phyloP scores from a whole-genome alignment of 2,329 filamentous ascomycete genomes.

The Scytalidium lignicola region DNA sequence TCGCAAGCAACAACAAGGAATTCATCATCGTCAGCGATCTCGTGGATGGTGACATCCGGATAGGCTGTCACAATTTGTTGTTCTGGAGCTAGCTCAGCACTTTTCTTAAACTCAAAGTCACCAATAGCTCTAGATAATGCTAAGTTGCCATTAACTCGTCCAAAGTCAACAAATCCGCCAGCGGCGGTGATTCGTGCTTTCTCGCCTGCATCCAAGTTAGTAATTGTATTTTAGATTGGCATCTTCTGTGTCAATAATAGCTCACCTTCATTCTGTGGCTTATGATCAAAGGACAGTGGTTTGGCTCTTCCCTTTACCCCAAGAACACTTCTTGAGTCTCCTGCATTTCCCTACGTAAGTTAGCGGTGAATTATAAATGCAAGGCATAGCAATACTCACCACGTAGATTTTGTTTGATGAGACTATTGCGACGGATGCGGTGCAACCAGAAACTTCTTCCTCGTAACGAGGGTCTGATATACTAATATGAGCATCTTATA shows the following conservation, averaged over 20 bases:
- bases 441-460: constrained; percentile 97
- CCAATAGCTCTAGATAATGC: constrained; percentile 95
- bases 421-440: constrained; percentile 84
- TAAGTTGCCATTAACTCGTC: constrained; percentile 95
- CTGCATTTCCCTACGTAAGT: constrained; percentile 76
- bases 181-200: constrained; percentile 94
- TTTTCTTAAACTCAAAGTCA: constrained; percentile 99
- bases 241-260: neutral
- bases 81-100: constrained; percentile 91
- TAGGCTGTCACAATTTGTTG: constrained; percentile 97
- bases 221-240: neutral
- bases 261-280: constrained; percentile 94
- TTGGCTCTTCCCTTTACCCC: constrained; percentile 97
- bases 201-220: constrained; percentile 58
- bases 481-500: constrained; percentile 19
- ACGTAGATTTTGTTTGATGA: constrained; percentile 91
- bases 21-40: constrained; percentile 88
- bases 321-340: constrained; percentile 90
- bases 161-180: constrained; percentile 97
- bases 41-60: constrained; percentile 88
- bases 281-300: constrained; percentile 98
- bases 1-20: constrained; percentile 92
- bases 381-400: constrained; percentile 54
- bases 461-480: constrained; percentile 88
- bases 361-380: constrained; percentile 14